Evolutionary conservation across 1,284 basidiomycete genomes (phyloP), one percentile per base, ranked within the genome.

Genomic region (Xerocomus nothofagi): DNA sequence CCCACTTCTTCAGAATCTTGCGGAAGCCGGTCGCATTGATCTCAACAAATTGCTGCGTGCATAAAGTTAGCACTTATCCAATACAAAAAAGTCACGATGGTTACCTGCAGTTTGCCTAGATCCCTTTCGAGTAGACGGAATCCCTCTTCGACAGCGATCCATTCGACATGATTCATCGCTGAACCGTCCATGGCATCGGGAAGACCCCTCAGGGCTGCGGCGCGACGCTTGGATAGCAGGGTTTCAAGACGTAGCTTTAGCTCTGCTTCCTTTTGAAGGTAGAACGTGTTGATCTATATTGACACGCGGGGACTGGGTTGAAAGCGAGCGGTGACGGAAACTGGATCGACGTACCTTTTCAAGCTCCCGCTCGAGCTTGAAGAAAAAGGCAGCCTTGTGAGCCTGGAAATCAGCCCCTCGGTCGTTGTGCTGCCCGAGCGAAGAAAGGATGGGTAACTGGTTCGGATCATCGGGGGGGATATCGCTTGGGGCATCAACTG

Each of bases 1-100:
- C 97, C 83, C 94, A 99, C 68, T 99, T 99, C 66, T 99, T 99
- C 56, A 98, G 73, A 47, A 99, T 99, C 71, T 99, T 99, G 44
- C 96, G 84, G 71, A 99, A 99, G 2, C 95, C 97, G 4, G 88
- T 95, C 1, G 92, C 97, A 68, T 99, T 99, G 66, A 98, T 91
- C 71, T 99, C 97, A 59, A 99, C 88, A 65, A 97, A 99, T 80
- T 93, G 89, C 91, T 96, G 46, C 2, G 30, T 32, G 24, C 20
- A 39, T n/a, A 4, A 24, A 20, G 50, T 68, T 36, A 44, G 47
- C 56, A 45, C 47, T 50, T 49, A 55, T 62, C 59, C 50, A 53
- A 55, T 56, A 54, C 47, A 51, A 54, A 51, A n/a, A 44, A 47
- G 47, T 55, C 47, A 49, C 45, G 57, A 51, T 29, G 58, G 65